Base-by-base conservation (phyloP, 1,284 basidiomycete species). In the Earliella scabrosa region DNA sequence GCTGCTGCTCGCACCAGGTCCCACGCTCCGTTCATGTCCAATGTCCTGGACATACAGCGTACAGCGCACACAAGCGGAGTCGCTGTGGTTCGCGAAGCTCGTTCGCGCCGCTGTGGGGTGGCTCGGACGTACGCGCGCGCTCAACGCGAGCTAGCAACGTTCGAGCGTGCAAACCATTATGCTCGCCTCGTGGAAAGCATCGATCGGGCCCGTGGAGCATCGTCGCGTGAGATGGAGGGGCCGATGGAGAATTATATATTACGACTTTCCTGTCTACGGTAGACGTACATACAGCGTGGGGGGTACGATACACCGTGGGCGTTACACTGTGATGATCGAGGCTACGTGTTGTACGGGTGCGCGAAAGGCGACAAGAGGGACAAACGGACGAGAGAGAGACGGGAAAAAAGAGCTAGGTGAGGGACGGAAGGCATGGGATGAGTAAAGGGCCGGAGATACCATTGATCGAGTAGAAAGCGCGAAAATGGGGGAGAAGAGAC, bases 271-370 rank as follows among this genome's bases (percentile, higher is more conserved):
- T 58, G 52, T 52, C 56, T 61, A 61, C 50, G 45, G 43, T 61
- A 61, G 50, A 34, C 23, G 60, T 61, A 58, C 60, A 58, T 61
- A 53, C 60, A 61, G 47, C 53, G 56, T 29, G 21, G 54, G n/a
- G n/a, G 18, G 38, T 48, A 49, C 51, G 54, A 50, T 47, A 53
- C 54, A 47, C 41, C 31, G 35, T 41, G 9, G 48, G 35, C 34
- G 36, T n/a, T 24, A 51, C 47, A 39, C 8, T 16, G 38, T 18
- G 29, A 36, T 38, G 36, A 24, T 38, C 40, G 47, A 34, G n/a
- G 20, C 29, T 45, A 32, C 24, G 50, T 27, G 32, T 29, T n/a
- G n/a, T n/a, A n/a, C n/a, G n/a, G n/a, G 48, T 29, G 56, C 47
- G 46, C 43, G 39, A n/a, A 45, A n/a, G 43, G 16, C 14, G 16